A percentile compares a stretch with the other conserved stretches of the same genome.
Evolutionary conservation across 257 asterid genomes (phyloP).

Genomic region (Prunella vulgaris): DNA sequence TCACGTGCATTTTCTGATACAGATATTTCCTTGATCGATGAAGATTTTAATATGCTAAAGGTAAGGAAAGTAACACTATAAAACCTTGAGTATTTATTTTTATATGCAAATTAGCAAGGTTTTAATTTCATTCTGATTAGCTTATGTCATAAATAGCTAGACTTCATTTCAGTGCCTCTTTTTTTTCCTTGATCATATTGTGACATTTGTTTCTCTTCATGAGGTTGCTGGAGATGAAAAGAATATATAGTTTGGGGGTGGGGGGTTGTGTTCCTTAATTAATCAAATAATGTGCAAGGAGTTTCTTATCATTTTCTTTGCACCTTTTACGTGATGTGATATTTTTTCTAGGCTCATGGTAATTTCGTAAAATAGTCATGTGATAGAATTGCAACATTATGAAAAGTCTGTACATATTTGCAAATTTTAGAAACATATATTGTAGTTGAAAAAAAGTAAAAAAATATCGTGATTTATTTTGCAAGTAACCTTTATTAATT

Average conservation of each 20-base stretch:
- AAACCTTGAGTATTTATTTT: background rate
- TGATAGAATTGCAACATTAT: too few species aligned
- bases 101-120: background rate
- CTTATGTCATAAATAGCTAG: background rate
- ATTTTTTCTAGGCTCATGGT: background rate
- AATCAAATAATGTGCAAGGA: background rate
- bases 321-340: background rate
- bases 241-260: background rate
- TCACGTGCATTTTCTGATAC: constrained; percentile 78
- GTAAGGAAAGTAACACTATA: constrained; percentile 36
- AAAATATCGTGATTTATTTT: background rate
- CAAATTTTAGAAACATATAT: too few species aligned
- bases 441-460: too few species aligned
- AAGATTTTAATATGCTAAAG: constrained; percentile 74
- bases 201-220: constrained; percentile 11
- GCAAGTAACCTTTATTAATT: background rate
- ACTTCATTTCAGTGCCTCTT: background rate
- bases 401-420: too few species aligned
- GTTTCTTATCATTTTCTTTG: background rate
- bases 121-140: background rate
- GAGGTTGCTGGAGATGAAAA: background rate
- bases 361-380: too few species aligned
- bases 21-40: constrained; percentile 73
- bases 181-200: constrained; percentile 5
- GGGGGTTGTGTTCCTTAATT: constrained; percentile 1